phyloP scores from a whole-genome alignment of 768 basidiomycete species.

The Pulveroboletus sp. region DNA sequence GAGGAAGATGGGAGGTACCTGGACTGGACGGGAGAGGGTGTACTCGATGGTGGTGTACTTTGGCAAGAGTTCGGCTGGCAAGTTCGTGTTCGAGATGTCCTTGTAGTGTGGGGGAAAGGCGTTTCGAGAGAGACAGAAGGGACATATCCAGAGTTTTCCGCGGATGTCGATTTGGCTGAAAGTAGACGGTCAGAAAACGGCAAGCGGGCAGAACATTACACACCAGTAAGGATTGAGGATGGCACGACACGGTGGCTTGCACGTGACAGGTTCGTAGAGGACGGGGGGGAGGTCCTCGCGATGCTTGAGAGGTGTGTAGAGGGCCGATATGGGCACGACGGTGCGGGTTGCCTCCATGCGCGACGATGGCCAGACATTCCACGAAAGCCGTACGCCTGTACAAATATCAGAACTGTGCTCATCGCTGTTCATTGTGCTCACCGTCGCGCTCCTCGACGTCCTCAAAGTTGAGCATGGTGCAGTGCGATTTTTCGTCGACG shows the following conservation, averaged over 20 bases:
- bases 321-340: slow-evolving; percentile 96
- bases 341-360: slow-evolving; percentile 97
- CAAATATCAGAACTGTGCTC: not conserved
- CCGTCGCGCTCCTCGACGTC: slow-evolving; percentile 98
- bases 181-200: slow-evolving; percentile 2
- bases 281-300: slow-evolving; percentile 95
- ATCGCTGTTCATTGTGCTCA: slow-evolving; percentile 32
- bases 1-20: slow-evolving; percentile 93
- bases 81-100: slow-evolving; percentile 95
- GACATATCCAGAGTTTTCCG: slow-evolving; percentile 99
- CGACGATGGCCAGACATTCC: slow-evolving; percentile 99
- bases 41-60: slow-evolving; percentile 99
- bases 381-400: slow-evolving; percentile 88
- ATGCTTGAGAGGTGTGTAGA: slow-evolving; percentile 94
- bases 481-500: slow-evolving; percentile 25
- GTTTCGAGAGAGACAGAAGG: slow-evolving; percentile 96
- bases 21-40: slow-evolving; percentile 89
- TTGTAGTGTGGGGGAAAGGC: slow-evolving; percentile 99
- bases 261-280: slow-evolving; percentile 96
- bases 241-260: slow-evolving; percentile 96
- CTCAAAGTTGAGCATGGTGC: slow-evolving; percentile 80
- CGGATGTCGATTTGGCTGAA: slow-evolving; percentile 96
- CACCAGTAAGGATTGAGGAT: slow-evolving; percentile 98
- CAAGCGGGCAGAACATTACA: slow-evolving; percentile 19
- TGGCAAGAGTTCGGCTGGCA: slow-evolving; percentile 93